Conservation (phyloP, 768 basidiomycete genomes). For the Megacollybia marginata region DNA sequence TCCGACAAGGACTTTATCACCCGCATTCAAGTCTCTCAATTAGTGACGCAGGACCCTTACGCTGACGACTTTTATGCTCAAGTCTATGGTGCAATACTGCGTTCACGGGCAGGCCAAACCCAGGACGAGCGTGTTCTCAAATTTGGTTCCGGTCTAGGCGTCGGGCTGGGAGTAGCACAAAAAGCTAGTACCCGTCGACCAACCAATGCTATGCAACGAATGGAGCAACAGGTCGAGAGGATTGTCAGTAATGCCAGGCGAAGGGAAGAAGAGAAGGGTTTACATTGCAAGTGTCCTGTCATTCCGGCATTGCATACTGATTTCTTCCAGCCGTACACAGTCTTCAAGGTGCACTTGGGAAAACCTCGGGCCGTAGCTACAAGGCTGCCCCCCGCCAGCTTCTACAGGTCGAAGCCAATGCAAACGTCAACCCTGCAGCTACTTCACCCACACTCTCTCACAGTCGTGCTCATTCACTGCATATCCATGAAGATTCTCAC, state of each 20-base stretch:
- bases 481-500: slow-evolving; percentile 48
- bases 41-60: slow-evolving; percentile 95
- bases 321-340: slow-evolving; percentile 51
- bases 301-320: not conserved
- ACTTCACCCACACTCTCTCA: slow-evolving; percentile 38
- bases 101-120: slow-evolving; percentile 68
- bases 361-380: slow-evolving; percentile 88
- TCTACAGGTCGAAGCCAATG: slow-evolving; percentile 69
- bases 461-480: slow-evolving; percentile 36
- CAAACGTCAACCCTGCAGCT: slow-evolving; percentile 10
- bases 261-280: slow-evolving; percentile 78
- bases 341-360: slow-evolving; percentile 90
- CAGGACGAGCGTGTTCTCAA: slow-evolving; percentile 78
- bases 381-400: slow-evolving; percentile 96
- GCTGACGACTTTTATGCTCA: slow-evolving; percentile 98
- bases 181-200: slow-evolving; percentile 65
- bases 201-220: slow-evolving; percentile 76
- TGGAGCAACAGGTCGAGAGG: slow-evolving; percentile 93
- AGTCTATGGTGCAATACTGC: slow-evolving; percentile 81
- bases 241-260: slow-evolving; percentile 88
- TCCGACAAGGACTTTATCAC: slow-evolving; percentile 99
- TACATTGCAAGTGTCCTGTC: slow-evolving; percentile 39
- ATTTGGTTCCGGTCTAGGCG: slow-evolving; percentile 76
- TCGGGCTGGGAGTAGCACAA: slow-evolving; percentile 74
- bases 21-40: slow-evolving; percentile 95